phyloP scores from a whole-genome alignment of 257 asterid species.

The Przewalskia tangutica region DNA sequence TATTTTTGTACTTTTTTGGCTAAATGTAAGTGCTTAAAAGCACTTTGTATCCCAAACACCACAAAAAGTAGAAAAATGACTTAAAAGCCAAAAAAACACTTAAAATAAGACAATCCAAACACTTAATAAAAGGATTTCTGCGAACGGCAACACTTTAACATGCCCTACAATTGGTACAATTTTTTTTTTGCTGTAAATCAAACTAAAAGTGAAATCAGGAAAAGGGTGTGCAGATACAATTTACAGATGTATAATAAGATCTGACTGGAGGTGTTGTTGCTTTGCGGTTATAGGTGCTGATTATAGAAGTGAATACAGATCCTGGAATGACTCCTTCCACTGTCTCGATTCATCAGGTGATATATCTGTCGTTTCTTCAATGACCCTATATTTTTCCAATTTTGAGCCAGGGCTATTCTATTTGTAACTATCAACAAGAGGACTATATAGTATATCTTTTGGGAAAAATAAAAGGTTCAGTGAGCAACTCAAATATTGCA shows the following conservation, averaged over 20 bases:
- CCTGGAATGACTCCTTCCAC: constrained; percentile 98
- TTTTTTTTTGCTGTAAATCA: not conserved
- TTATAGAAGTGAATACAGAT: constrained; percentile 78
- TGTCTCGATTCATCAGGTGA: constrained; percentile 83
- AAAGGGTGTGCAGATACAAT: not conserved
- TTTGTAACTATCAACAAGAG: not conserved
- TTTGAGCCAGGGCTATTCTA: not conserved
- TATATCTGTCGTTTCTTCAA: not conserved
- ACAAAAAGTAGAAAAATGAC: no score
- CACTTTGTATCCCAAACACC: no score
- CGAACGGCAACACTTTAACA: not conserved
- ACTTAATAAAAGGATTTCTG: not conserved
- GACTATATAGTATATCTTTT: not conserved
- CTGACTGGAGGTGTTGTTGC: not conserved
- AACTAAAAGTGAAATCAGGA: not conserved
- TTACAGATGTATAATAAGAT: not conserved
- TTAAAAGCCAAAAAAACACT: no score
- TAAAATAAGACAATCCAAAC: no score
- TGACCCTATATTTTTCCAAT: not conserved
- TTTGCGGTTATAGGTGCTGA: constrained; percentile 44
- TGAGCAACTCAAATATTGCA: no score
- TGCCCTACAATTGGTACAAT: not conserved
- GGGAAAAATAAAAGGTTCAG: no score
- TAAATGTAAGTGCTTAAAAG: no score
- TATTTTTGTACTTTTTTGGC: no score